A percentile compares a stretch with the other conserved stretches of the same genome.
Evolutionary conservation across 495 filamentous ascomycete genomes (phyloP).

Genomic region (Tuber melanosporum): DNA sequence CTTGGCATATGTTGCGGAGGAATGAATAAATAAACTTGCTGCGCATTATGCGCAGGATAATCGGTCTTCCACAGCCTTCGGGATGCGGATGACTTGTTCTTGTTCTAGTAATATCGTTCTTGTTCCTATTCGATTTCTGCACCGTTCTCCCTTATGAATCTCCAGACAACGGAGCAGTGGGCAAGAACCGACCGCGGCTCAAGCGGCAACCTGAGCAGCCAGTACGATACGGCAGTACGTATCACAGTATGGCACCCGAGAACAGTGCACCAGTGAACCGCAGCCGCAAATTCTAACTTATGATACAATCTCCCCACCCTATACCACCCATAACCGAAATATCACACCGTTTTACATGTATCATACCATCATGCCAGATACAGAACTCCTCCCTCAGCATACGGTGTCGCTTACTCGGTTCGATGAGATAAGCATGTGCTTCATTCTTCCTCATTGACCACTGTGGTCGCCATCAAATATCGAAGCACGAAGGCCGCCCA

Average conservation of each 20-base stretch:
- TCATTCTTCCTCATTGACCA: conserved; percentile 15
- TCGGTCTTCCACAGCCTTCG: conserved; percentile 7
- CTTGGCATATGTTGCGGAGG: conserved; percentile 20
- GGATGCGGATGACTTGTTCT: conserved; percentile 22
- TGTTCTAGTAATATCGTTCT: conserved; percentile 20
- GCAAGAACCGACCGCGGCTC: conserved; percentile 20
- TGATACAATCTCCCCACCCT: not conserved
- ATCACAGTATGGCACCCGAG: conserved; percentile 6
- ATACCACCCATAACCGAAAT: not conserved
- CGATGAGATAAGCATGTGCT: not conserved
- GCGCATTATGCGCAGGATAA: conserved; percentile 28
- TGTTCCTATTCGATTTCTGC: not conserved
- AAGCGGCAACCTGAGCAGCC: conserved; percentile 31
- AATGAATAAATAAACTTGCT: conserved; percentile 33
- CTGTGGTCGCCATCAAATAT: conserved; percentile 15
- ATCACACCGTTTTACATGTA: conserved; percentile 1
- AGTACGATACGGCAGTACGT: conserved; percentile 13
- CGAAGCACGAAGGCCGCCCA: conserved; percentile 29
- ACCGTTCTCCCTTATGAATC: not conserved
- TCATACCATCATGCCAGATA: not conserved
- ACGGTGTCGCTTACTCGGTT: not conserved
- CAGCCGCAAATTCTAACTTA: not conserved
- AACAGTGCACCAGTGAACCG: not conserved
- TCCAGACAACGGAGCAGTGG: not conserved
- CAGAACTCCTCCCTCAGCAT: not conserved